Evolutionary conservation across 345 rosid genomes (phyloP).

Genomic region (Streptanthus diversifolius): DNA sequence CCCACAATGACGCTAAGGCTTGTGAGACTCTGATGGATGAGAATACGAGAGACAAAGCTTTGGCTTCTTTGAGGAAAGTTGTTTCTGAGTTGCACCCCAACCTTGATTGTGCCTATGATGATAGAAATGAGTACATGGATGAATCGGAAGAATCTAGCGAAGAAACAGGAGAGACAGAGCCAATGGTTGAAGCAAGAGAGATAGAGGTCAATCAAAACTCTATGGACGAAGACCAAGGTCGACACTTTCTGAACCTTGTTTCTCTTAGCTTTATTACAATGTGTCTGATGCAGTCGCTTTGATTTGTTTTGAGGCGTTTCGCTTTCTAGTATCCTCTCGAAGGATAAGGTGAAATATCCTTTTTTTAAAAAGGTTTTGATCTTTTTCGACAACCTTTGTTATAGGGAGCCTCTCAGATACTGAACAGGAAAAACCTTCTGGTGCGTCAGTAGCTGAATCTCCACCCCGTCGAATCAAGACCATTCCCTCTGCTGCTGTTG

Average conservation of each 20-base stretch:
- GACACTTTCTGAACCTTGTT: constrained; percentile 1
- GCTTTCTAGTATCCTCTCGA: background rate
- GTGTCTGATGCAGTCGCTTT: background rate
- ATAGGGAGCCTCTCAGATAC: constrained; percentile 1
- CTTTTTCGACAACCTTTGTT: background rate
- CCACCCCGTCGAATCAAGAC: constrained; percentile 5
- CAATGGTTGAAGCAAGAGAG: constrained; percentile 12
- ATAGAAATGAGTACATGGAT: constrained; percentile 6
- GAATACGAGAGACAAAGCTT: constrained; percentile 42
- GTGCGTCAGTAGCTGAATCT: background rate
- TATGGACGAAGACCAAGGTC: constrained; percentile 23
- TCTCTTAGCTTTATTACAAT: constrained; percentile 1
- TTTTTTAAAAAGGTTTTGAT: background rate
- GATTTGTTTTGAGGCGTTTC: background rate
- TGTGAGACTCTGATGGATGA: constrained; percentile 33
- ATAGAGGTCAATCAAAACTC: background rate
- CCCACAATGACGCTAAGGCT: constrained; percentile 36
- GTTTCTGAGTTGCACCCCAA: constrained; percentile 21
- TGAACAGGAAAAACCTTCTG: background rate
- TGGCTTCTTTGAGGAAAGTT: constrained; percentile 27
- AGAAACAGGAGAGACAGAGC: constrained; percentile 20
- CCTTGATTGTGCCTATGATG: background rate
- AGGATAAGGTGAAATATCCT: background rate
- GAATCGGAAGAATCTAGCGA: constrained; percentile 22
- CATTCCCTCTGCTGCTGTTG: constrained; percentile 24